phyloP scores from a whole-genome alignment of 345 rosid species.

The Brassica juncea region DNA sequence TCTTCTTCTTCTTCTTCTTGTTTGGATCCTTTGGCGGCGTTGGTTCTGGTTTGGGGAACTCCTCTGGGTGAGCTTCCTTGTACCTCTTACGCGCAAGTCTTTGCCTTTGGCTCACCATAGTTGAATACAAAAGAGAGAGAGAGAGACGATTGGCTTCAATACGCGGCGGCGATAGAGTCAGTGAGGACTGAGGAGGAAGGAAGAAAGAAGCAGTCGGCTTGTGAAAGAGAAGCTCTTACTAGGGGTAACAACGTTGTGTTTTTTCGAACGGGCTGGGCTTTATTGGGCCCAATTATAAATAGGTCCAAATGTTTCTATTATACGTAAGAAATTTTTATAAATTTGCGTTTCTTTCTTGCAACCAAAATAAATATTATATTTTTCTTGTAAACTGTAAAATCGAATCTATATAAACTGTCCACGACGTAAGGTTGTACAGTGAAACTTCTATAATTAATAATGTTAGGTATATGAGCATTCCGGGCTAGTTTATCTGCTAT shows the following conservation, averaged over 20 bases:
- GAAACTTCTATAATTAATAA: too few relatives aligned
- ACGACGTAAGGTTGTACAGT: not conserved
- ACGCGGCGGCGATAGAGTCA: conserved; percentile 28
- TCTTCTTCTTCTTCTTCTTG: conserved; percentile 62
- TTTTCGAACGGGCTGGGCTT: not conserved
- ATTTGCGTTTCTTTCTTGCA: too few relatives aligned
- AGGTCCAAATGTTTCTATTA: not conserved
- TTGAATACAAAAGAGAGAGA: not conserved
- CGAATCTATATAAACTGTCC: not conserved
- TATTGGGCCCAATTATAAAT: not conserved
- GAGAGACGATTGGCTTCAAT: not conserved
- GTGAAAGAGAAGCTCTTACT: not conserved
- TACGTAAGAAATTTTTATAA: not conserved
- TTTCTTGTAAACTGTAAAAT: not conserved
- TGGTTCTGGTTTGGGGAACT: conserved; percentile 69
- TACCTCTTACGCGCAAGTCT: conserved; percentile 69
- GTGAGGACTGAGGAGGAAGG: not conserved
- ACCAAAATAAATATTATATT: not conserved
- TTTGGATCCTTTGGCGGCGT: conserved; percentile 64
- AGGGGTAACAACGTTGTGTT: not conserved
- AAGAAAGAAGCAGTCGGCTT: not conserved
- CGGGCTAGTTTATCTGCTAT: too few relatives aligned
- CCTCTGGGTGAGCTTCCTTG: conserved; percentile 64
- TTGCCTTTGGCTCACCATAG: conserved; percentile 80
- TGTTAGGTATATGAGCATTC: too few relatives aligned